Evolutionary conservation across 2,329 filamentous ascomycete genomes (phyloP), one percentile per base, ranked within the genome.

Genomic region (Macrophomina phaseolina): DNA sequence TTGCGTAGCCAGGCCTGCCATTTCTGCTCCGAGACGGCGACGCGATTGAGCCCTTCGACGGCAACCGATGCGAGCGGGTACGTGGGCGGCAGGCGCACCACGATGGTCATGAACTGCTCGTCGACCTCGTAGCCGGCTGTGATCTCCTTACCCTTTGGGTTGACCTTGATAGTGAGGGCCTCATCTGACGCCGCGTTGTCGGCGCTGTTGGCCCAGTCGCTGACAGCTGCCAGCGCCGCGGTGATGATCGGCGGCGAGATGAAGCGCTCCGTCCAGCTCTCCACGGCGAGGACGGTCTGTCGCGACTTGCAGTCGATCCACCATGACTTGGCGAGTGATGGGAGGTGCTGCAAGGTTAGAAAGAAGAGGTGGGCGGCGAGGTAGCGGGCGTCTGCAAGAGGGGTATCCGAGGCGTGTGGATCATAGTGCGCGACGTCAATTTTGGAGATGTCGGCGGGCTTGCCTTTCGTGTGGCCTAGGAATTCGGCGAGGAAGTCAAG

Each of bases 1-100:
- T 90, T 93, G 73, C 92, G 86, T 68, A 97, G 85, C 94, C 94
- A 97, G 68, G 86, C 90, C 78, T 93, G 90, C 94, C 95, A 99
- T 76, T 95, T 97, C 78, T 90, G 90, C 75, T 98, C 94, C 68
- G 89, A 90, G 32, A 97, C 92, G 0, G 92, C 93, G 1, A 98
- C 93, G 12, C 94, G 90, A 72, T 91, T 92, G 23, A 94, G 82
- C 8, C 93, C 90, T 3, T 89, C 83, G 0, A 98, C 93, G 8
- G 87, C 83, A 1, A 96, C 92, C 1, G 87, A 85, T 30, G 93
- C 89, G 8, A 99, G 86, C 0, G 95, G 95, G 74, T 96, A 99
- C 48, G 89, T 89, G 1, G 87, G 81, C 0, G 94, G 94, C 0
- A 99, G 85, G 5, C 87, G 86, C 72, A 99, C 90, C n/a, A 89